Percentiles rank a stretch among this genome's conserved stretches.
phyloP scores from a whole-genome alignment of 1,284 basidiomycete species.

The Salmacisia buchloeana region DNA sequence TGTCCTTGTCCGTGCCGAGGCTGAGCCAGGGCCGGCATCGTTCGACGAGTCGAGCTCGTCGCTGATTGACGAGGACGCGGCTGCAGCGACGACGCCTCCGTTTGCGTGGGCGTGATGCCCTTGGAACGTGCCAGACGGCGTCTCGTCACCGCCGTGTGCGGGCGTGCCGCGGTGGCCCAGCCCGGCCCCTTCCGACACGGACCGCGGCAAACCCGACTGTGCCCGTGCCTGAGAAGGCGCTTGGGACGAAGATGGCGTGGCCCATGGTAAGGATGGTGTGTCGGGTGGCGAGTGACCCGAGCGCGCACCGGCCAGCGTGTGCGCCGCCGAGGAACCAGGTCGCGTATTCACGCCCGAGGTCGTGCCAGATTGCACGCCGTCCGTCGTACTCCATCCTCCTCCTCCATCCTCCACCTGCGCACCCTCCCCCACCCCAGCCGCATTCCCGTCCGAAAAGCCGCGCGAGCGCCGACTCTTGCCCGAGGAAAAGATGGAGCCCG shows the following conservation, averaged over 20 bases:
- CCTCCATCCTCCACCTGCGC: too few species aligned
- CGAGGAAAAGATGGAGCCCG: constrained; percentile 2
- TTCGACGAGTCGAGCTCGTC: not conserved
- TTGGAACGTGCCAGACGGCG: too few species aligned
- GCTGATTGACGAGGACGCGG: not conserved
- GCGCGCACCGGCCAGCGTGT: too few species aligned
- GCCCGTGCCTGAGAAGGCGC: too few species aligned
- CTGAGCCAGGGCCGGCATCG: not conserved
- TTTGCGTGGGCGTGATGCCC: not conserved
- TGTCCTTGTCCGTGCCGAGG: too few species aligned
- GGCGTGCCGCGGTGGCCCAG: too few species aligned
- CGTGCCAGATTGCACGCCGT: too few species aligned
- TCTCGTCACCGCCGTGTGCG: too few species aligned
- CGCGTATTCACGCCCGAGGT: too few species aligned
- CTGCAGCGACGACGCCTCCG: not conserved
- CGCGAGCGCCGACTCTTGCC: constrained; percentile 4
- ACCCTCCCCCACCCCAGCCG: not conserved
- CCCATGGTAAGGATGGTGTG: not conserved
- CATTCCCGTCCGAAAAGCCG: not conserved
- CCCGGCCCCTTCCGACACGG: not conserved
- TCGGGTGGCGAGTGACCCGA: too few species aligned
- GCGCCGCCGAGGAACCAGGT: too few species aligned
- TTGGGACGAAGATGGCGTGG: not conserved
- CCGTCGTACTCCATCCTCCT: too few species aligned
- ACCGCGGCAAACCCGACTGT: not conserved